These are phyloP conservation scores for Colletotrichum costaricense DNA, from an alignment of 2,329 filamentous ascomycete genomes.

Conservation along the genomic window DNA sequence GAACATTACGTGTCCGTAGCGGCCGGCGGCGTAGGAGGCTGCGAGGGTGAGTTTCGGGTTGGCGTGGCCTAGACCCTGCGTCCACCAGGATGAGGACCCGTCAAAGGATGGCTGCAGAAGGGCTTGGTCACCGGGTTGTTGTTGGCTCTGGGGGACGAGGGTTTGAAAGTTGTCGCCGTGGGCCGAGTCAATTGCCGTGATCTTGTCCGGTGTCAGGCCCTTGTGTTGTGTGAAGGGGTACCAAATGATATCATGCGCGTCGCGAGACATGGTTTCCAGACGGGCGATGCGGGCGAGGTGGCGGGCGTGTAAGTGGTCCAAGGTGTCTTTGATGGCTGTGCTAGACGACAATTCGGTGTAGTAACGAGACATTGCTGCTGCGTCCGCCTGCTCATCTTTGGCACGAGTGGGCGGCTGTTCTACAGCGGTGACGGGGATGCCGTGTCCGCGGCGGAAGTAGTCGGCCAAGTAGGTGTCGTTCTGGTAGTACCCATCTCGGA, in stretches of 20 bases:
- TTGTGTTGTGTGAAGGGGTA: conserved; percentile 89
- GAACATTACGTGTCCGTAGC: conserved; percentile 92
- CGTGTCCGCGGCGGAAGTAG: conserved; percentile 72
- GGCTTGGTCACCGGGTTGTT: conserved; percentile 32
- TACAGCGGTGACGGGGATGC: conserved; percentile 67
- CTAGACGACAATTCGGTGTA: conserved; percentile 63
- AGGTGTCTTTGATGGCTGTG: conserved; percentile 53
- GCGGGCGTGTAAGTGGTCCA: conserved; percentile 61
- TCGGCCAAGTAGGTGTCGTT: conserved; percentile 75
- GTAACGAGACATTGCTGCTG: conserved; percentile 70
- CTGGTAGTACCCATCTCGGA: conserved; percentile 72
- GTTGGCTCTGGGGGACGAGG: conserved; percentile 19
- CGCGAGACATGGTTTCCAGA: conserved; percentile 69
- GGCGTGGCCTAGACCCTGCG: conserved; percentile 85
- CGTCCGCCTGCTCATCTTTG: conserved; percentile 57
- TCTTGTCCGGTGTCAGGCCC: conserved; percentile 68
- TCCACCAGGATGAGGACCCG: conserved; percentile 92
- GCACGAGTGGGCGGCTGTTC: conserved; percentile 67
- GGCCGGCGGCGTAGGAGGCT: conserved; percentile 83
- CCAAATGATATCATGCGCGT: conserved; percentile 78
- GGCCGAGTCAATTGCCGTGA: conserved; percentile 83
- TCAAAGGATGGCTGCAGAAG: conserved; percentile 78
- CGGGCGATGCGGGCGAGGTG: conserved; percentile 68
- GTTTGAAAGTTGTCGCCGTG: conserved; percentile 84
- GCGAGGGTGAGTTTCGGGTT: conserved; percentile 78